Evolutionary conservation across 768 basidiomycete genomes (phyloP).

Genomic region (Rhizopogon salebrosus): DNA sequence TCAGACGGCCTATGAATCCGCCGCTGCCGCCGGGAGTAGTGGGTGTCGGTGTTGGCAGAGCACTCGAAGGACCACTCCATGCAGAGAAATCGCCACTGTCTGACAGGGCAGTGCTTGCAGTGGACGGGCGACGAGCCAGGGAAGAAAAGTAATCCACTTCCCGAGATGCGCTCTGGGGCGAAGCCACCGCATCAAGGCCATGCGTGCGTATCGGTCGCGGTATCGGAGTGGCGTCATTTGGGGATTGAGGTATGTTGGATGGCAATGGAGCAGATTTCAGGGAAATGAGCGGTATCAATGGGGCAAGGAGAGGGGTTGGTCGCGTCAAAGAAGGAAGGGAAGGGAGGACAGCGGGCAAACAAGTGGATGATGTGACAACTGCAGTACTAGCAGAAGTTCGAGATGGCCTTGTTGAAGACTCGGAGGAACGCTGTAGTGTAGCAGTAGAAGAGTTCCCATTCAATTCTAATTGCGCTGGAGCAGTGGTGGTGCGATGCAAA

Average conservation of each 20-base stretch:
- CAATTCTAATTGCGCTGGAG: constrained; percentile 20
- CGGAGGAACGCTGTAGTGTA: constrained; percentile 25
- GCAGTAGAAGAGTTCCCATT: constrained; percentile 12
- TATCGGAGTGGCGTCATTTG: constrained; percentile 25
- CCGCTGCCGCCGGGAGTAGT: constrained; percentile 46
- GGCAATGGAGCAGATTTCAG: constrained; percentile 22
- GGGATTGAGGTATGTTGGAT: constrained; percentile 40
- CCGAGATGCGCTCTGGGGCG: constrained; percentile 18
- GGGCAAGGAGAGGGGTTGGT: constrained; percentile 52
- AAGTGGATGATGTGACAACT: constrained; percentile 58
- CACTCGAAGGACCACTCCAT: constrained; percentile 34
- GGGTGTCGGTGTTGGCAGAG: constrained; percentile 32
- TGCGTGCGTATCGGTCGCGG: constrained; percentile 36
- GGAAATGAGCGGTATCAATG: constrained; percentile 48
- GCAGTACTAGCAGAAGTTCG: constrained; percentile 29
- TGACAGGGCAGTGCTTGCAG: constrained; percentile 32
- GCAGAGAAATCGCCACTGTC: constrained; percentile 47
- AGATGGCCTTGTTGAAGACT: constrained; percentile 19
- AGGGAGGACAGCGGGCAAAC: constrained; percentile 63
- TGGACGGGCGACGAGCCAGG: constrained; percentile 41
- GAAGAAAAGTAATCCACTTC: constrained; percentile 51
- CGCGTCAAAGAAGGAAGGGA: constrained; percentile 36
- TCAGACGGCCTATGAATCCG: constrained; percentile 77
- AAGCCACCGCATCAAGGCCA: constrained; percentile 34
- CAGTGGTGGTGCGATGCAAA: constrained; percentile 18